phyloP scores from a whole-genome alignment of 2,329 filamentous ascomycete species.

The Fonsecaea multimorphosa region DNA sequence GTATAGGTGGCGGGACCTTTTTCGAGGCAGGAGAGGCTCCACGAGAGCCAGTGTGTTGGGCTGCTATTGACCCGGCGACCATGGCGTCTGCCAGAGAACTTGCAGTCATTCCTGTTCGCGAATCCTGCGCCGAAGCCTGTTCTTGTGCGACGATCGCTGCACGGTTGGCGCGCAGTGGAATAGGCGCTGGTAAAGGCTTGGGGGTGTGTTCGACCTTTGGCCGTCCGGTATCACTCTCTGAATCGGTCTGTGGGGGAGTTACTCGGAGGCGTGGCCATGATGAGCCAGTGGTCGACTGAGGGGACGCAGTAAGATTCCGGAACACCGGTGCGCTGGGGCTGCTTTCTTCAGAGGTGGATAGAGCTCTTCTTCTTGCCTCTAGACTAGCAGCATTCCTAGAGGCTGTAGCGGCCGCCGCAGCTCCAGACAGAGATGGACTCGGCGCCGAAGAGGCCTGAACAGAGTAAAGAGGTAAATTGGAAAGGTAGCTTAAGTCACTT shows the following conservation, averaged over 20 bases:
- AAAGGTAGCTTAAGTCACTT: constrained; percentile 24
- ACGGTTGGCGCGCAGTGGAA: constrained; percentile 21
- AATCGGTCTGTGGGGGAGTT: constrained; percentile 29
- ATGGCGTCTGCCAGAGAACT: constrained; percentile 54
- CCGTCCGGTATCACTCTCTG: constrained; percentile 27
- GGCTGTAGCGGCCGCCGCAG: constrained; percentile 28
- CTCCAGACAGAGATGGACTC: constrained; percentile 24
- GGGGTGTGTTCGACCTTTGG: not conserved
- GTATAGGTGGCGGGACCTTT: constrained; percentile 46
- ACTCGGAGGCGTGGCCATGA: constrained; percentile 20
- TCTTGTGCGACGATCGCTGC: constrained; percentile 30
- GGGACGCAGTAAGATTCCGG: constrained; percentile 6
- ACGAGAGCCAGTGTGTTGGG: constrained; percentile 48
- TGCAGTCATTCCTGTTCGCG: constrained; percentile 39
- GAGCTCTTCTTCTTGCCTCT: constrained; percentile 23
- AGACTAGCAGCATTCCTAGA: constrained; percentile 30
- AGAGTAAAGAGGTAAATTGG: constrained; percentile 16
- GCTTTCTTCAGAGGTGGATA: constrained; percentile 25
- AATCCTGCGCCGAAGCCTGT: constrained; percentile 14
- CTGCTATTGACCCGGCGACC: constrained; percentile 55
- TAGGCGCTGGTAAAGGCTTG: constrained; percentile 25
- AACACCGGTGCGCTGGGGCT: constrained; percentile 9
- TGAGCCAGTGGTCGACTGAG: constrained; percentile 9
- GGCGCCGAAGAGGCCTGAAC: constrained; percentile 20
- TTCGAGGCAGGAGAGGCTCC: constrained; percentile 46